Percentiles rank a stretch among this genome's conserved stretches.
Conservation (phyloP, 164 flowering plant species). For the Tetracentron sinense region DNA sequence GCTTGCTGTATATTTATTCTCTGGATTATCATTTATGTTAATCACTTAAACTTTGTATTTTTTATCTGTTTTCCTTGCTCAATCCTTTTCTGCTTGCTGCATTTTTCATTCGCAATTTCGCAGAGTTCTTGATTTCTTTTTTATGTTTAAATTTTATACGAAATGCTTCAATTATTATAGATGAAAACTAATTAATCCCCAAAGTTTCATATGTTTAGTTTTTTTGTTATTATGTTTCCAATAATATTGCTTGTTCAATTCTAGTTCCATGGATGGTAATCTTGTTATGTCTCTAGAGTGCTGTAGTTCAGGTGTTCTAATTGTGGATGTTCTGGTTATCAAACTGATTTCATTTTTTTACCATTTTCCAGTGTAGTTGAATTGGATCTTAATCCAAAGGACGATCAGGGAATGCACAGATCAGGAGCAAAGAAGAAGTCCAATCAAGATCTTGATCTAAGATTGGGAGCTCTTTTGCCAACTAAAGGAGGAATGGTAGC, state of each 20-base stretch:
- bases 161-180: neutral
- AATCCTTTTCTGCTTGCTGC: neutral
- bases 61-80: neutral
- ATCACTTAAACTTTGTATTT: too few relatives aligned
- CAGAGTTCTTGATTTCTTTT: neutral
- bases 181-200: neutral
- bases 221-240: neutral
- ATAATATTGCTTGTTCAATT: too few relatives aligned
- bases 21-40: too few relatives aligned
- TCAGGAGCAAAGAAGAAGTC: constrained; percentile 11
- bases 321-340: neutral
- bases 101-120: neutral
- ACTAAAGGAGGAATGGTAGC: constrained; percentile 16
- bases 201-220: too few relatives aligned
- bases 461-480: constrained; percentile 16
- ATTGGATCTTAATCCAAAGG: neutral
- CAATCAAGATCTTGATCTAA: constrained; percentile 20
- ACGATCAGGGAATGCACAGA: constrained; percentile 14
- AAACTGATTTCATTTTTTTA: neutral
- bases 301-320: too few relatives aligned
- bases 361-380: neutral
- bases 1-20: too few relatives aligned
- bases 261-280: too few relatives aligned
- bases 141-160: too few relatives aligned
- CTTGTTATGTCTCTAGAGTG: neutral